phyloP scores from a whole-genome alignment of 2,329 filamentous ascomycete genomes.

The Penicillium thymicola region DNA sequence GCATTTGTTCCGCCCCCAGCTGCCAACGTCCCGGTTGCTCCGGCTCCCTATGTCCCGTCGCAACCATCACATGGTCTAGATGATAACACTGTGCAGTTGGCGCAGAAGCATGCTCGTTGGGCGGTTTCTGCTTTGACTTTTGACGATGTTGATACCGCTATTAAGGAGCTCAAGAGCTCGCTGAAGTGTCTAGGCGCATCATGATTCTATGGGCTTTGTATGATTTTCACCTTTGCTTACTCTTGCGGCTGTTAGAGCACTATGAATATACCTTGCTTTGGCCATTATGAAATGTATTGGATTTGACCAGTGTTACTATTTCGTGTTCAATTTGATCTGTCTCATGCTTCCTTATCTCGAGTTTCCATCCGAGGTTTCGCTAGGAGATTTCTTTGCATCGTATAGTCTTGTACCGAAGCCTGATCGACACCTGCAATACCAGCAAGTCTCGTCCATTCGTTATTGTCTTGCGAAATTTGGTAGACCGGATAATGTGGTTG shows the following conservation, averaged over 20 bases:
- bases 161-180: slow-evolving; percentile 76
- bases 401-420: background rate
- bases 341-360: background rate
- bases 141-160: slow-evolving; percentile 87
- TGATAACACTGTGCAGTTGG: slow-evolving; percentile 72
- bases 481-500: background rate
- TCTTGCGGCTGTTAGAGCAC: background rate
- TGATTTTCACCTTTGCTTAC: background rate
- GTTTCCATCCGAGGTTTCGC: too few relatives aligned
- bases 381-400: background rate
- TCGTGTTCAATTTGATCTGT: background rate
- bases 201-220: background rate
- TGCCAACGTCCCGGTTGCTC: slow-evolving; percentile 26
- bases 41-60: slow-evolving; percentile 18
- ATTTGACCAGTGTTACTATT: background rate
- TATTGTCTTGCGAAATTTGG: background rate
- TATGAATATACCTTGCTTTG: background rate
- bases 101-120: slow-evolving; percentile 96
- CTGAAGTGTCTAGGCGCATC: slow-evolving; percentile 65
- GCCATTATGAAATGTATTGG: background rate
- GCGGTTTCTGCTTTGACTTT: slow-evolving; percentile 96
- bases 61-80: slow-evolving; percentile 44
- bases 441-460: background rate
- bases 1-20: slow-evolving; percentile 14
- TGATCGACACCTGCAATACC: background rate